Conservation (phyloP, 495 filamentous ascomycete species). For the Antarctomyces pellizariae region DNA sequence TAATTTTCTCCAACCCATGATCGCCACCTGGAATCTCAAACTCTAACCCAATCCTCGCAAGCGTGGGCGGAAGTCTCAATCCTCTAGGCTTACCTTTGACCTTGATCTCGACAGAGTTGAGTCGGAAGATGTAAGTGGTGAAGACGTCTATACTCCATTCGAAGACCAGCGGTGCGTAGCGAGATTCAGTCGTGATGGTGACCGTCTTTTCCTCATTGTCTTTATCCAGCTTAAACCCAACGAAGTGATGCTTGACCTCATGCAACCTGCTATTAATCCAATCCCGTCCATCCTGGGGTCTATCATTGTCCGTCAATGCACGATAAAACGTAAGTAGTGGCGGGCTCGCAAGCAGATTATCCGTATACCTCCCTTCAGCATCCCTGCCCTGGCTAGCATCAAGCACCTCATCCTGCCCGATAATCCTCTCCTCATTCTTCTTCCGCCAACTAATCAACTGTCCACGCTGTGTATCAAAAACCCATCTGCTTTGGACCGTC, state of each 20-base stretch:
- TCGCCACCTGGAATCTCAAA: conserved; percentile 16
- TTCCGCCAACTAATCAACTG: no score
- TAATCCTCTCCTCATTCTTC: no score
- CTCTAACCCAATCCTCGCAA: conserved; percentile 35
- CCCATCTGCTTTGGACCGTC: no score
- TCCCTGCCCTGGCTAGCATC: no score
- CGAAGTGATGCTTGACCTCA: conserved; percentile 20
- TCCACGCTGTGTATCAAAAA: no score
- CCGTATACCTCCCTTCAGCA: conserved; percentile 7
- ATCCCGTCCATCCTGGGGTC: conserved; percentile 19
- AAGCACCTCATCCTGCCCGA: no score
- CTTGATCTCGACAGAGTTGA: conserved; percentile 20
- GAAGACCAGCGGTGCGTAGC: conserved; percentile 33
- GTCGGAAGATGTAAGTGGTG: conserved; percentile 28
- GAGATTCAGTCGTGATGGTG: conserved; percentile 19
- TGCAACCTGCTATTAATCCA: conserved; percentile 19
- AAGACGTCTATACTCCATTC: conserved; percentile 33
- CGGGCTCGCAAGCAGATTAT: conserved; percentile 21
- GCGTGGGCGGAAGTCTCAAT: conserved; percentile 22
- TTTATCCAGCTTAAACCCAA: conserved; percentile 17
- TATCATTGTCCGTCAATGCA: conserved; percentile 41
- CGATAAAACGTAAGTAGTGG: conserved; percentile 24
- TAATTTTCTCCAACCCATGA: conserved; percentile 15
- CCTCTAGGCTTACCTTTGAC: conserved; percentile 17
- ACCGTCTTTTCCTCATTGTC: conserved; percentile 10